A percentile compares a stretch with the other conserved stretches of the same genome.
These are phyloP conservation scores for Aspergillus affinis DNA, from an alignment of 495 filamentous ascomycete genomes.

Conservation along the genomic window DNA sequence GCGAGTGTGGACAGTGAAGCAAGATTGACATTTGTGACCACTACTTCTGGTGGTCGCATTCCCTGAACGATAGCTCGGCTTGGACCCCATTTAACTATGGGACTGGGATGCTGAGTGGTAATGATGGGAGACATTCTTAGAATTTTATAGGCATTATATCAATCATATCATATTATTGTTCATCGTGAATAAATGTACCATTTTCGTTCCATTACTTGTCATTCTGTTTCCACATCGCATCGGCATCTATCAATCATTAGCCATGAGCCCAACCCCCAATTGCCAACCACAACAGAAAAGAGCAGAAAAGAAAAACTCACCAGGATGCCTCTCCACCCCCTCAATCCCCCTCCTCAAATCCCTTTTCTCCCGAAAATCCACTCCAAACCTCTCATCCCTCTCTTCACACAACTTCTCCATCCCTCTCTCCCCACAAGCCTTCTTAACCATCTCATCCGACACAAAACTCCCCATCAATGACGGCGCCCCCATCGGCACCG, in stretches of 20 bases:
- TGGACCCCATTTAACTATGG: constrained; percentile 54
- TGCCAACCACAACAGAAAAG: not conserved
- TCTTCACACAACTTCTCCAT: constrained; percentile 60
- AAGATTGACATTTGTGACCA: constrained; percentile 47
- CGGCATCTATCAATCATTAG: constrained; percentile 42
- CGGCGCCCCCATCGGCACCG: constrained; percentile 71
- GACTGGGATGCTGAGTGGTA: constrained; percentile 48
- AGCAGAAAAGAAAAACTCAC: constrained; percentile 27
- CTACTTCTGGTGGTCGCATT: constrained; percentile 29
- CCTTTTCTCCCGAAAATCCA: constrained; percentile 60
- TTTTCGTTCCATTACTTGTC: constrained; percentile 11
- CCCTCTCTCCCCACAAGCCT: constrained; percentile 53
- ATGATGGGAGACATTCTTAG: constrained; percentile 40
- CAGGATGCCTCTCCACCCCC: constrained; percentile 57
- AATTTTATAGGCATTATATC: constrained; percentile 6
- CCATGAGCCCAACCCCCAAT: not conserved
- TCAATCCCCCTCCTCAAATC: constrained; percentile 61
- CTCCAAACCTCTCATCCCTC: constrained; percentile 65
- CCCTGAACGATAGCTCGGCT: constrained; percentile 44
- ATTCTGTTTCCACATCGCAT: constrained; percentile 37
- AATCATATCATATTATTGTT: not conserved
- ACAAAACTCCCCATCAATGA: constrained; percentile 78
- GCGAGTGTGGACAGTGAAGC: constrained; percentile 69
- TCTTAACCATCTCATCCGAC: constrained; percentile 52
- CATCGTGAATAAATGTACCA: no score